Base-by-base conservation (phyloP, 495 filamentous ascomycete genomes). In the Trichoderma gamsii region DNA sequence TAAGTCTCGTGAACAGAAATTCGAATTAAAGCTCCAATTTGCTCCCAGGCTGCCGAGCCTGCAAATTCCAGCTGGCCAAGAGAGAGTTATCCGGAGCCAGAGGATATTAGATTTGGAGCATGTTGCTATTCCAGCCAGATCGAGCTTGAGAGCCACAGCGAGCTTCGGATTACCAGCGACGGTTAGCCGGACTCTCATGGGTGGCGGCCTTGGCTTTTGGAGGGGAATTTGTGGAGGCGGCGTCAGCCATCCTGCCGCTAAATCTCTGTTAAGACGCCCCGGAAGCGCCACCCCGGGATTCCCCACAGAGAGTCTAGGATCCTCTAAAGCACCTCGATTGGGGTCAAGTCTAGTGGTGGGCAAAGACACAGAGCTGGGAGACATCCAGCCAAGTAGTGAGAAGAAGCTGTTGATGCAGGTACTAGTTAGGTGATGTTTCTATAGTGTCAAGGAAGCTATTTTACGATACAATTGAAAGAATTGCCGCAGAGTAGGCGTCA, bases 101-200 rank as follows among this genome's bases (percentile, higher is more conserved):
- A 32, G 25, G 56, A 16, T 32, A 2, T 32, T 32, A 5, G 8
- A 7, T 61, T 27, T 61, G 56, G 56, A 61, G 27, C 27, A 15
- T 16, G 44, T 2, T 15, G 44, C n/a, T 21, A 23, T 56, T 21
- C 8, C 16, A 11, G 51, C 16, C 51, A 56, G 51, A 16, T 32
- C 29, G 56, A 61, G 56, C 56, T 61, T 35, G 56, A 32, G 56
- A 29, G 56, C 56, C 56, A 61, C 56, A 3, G 11, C n/a, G 56
- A 61, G 25, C 56, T 61, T 61, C 56, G 56, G 56, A 32, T 61
- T 61, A 61, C 56, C 56, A 32, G 11, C 27, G 56, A 61, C 27
- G 56, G 56, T 61, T 61, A 61, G 56, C 56, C 56, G 56, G 56
- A 12, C n/a, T 32, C 9, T 52, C 21, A 23, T 21, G 21, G 43